These are phyloP conservation scores for Venturia pyrina DNA, from an alignment of 2,329 filamentous ascomycete species.

Conservation along the genomic window DNA sequence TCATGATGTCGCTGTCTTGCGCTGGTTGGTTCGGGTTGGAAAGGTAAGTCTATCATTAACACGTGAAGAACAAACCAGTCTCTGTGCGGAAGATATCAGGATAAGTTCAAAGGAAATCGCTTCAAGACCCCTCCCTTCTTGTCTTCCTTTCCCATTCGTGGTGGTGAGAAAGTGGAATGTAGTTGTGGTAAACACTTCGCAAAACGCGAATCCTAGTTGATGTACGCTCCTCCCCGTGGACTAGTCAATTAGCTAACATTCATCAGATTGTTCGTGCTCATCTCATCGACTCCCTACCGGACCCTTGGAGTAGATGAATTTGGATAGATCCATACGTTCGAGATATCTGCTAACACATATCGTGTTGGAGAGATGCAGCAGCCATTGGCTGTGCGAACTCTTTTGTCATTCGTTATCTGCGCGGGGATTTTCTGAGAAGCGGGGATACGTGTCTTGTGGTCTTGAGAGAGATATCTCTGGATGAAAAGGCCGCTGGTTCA, in stretches of 20 bases:
- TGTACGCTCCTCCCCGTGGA: not conserved
- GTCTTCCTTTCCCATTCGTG: not conserved
- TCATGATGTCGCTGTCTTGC: not conserved
- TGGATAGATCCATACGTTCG: not conserved
- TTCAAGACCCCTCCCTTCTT: not conserved
- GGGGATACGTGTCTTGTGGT: not conserved
- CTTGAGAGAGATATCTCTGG: not conserved
- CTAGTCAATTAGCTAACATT: not conserved
- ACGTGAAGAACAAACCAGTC: not conserved
- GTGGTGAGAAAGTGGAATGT: not conserved
- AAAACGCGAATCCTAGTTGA: not conserved
- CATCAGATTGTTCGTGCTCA: not conserved
- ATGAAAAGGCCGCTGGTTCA: not conserved
- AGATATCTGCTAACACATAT: not conserved
- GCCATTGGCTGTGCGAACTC: not conserved
- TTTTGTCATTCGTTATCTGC: not conserved
- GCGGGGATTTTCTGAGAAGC: not conserved
- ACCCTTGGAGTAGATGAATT: not conserved
- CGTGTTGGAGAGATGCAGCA: not conserved
- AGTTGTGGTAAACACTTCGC: not conserved
- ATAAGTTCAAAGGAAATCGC: not conserved
- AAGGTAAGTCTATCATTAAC: not conserved
- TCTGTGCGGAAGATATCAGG: not conserved
- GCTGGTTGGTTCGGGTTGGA: not conserved
- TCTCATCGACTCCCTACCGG: not conserved